Percentiles rank a stretch among this genome's conserved stretches.
phyloP scores from a whole-genome alignment of 2,329 filamentous ascomycete genomes.

The Nigrospora oryzae region DNA sequence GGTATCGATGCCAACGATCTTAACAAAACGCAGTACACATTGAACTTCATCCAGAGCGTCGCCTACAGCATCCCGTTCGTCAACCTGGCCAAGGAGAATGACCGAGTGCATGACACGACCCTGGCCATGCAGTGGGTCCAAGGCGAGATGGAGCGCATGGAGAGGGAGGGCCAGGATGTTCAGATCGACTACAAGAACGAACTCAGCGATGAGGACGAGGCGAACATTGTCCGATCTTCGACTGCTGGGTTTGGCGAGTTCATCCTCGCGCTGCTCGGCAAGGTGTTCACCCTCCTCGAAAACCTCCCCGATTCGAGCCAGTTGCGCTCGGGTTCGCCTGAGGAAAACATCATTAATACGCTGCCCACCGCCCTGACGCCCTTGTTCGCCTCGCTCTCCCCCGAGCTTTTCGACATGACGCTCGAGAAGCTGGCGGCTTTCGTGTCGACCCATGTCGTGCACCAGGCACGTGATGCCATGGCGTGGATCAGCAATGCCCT shows the following conservation, averaged over 20 bases:
- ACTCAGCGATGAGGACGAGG: constrained; percentile 78
- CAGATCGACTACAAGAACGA: constrained; percentile 79
- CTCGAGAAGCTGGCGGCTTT: constrained; percentile 89
- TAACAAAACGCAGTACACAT: constrained; percentile 88
- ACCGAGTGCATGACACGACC: constrained; percentile 62
- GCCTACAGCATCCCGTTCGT: constrained; percentile 94
- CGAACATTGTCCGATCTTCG: constrained; percentile 81
- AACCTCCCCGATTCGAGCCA: constrained; percentile 88
- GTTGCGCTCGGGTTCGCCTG: constrained; percentile 81
- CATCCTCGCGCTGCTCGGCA: constrained; percentile 78
- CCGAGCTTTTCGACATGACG: constrained; percentile 86
- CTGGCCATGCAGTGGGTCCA: constrained; percentile 91
- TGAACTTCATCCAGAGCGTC: constrained; percentile 91
- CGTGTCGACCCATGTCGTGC: constrained; percentile 87
- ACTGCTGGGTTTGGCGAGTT: constrained; percentile 94
- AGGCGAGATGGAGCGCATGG: constrained; percentile 88
- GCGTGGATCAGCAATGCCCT: constrained; percentile 96
- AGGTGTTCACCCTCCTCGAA: constrained; percentile 90
- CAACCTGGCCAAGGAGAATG: constrained; percentile 63
- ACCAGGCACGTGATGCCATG: constrained; percentile 95
- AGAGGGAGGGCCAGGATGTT: constrained; percentile 75
- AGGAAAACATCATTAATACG: constrained; percentile 95
- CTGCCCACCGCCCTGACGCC: constrained; percentile 86
- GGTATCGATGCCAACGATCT: constrained; percentile 97
- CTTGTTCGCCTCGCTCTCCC: constrained; percentile 81